These are phyloP conservation scores for Warburgia ugandensis DNA, from an alignment of 164 flowering plant species.

Conservation along the genomic window DNA sequence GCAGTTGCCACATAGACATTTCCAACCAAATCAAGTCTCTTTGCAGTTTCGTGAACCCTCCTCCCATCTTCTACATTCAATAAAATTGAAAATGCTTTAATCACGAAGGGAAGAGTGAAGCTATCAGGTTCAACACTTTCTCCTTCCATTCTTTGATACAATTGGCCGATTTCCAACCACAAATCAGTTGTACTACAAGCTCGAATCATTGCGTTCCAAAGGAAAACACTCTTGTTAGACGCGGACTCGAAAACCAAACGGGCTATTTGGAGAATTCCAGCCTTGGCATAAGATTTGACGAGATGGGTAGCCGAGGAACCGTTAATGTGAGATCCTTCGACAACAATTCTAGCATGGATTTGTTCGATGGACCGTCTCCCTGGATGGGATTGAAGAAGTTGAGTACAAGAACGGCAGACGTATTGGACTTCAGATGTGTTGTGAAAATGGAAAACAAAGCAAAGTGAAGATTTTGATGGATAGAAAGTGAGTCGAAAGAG, in stretches of 20 bases:
- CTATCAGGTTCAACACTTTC: conserved; percentile 17
- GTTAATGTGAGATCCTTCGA: conserved; percentile 8
- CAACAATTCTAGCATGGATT: conserved; percentile 19
- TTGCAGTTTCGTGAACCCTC: conserved; percentile 13
- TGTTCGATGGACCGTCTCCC: conserved; percentile 8
- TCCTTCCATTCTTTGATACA: conserved; percentile 20
- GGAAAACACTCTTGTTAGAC: conserved; percentile 13
- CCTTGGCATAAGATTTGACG: conserved; percentile 28
- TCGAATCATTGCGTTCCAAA: conserved; percentile 23
- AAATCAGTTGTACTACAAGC: conserved; percentile 12
- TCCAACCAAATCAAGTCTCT: conserved; percentile 9
- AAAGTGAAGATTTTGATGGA: too few relatives aligned
- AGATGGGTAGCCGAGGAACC: conserved; percentile 26
- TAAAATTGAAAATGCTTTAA: conserved; percentile 20
- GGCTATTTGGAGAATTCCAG: conserved; percentile 8
- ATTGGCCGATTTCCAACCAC: conserved; percentile 15
- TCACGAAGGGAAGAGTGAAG: conserved; percentile 28
- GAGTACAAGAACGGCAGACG: conserved; percentile 9
- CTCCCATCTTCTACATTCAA: conserved; percentile 14
- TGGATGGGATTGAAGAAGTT: conserved; percentile 16
- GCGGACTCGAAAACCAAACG: conserved; percentile 15
- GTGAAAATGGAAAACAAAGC: too few relatives aligned
- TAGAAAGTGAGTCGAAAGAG: too few relatives aligned
- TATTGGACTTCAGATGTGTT: background rate
- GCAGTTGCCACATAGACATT: conserved; percentile 22